phyloP scores from a whole-genome alignment of 768 basidiomycete species.

The Auriscalpium vulgare region DNA sequence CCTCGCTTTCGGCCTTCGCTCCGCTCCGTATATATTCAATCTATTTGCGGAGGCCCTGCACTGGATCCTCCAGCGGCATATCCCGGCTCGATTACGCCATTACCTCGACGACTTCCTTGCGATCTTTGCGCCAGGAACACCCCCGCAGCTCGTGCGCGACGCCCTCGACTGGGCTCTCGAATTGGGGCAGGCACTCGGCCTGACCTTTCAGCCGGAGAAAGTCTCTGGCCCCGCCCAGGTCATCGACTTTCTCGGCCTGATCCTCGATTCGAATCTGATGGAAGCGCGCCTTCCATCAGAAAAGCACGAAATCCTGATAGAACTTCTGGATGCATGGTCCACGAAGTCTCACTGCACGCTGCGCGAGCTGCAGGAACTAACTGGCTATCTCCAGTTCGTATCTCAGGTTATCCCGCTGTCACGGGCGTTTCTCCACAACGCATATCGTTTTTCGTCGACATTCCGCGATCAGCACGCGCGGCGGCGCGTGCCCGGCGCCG shows the following conservation, averaged over 20 bases:
- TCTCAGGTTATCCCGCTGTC: slow-evolving; percentile 28
- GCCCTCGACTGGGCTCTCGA: slow-evolving; percentile 25
- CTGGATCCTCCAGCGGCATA: slow-evolving; percentile 30
- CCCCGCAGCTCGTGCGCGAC: neutral
- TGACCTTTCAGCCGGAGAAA: slow-evolving; percentile 24
- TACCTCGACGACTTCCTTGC: slow-evolving; percentile 31
- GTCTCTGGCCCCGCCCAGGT: slow-evolving; percentile 10
- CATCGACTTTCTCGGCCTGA: slow-evolving; percentile 14
- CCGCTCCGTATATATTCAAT: slow-evolving; percentile 33
- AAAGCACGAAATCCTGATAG: slow-evolving; percentile 21
- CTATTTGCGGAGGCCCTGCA: slow-evolving; percentile 32
- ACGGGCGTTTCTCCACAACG: slow-evolving; percentile 20
- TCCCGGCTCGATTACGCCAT: slow-evolving; percentile 24
- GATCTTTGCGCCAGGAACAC: neutral
- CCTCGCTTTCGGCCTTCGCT: slow-evolving; percentile 25
- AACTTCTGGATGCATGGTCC: slow-evolving; percentile 19
- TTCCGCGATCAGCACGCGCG: slow-evolving; percentile 17
- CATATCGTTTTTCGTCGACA: slow-evolving; percentile 22
- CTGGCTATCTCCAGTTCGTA: slow-evolving; percentile 27
- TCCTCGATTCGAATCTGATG: slow-evolving; percentile 18
- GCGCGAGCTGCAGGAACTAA: slow-evolving; percentile 24
- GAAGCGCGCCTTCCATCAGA: slow-evolving; percentile 26
- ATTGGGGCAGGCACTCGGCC: slow-evolving; percentile 21
- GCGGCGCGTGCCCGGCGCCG: slow-evolving; percentile 19
- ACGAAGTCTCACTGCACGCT: slow-evolving; percentile 14